Base-by-base conservation (phyloP, 2,329 filamentous ascomycete species). In the Microsporum audouinii region DNA sequence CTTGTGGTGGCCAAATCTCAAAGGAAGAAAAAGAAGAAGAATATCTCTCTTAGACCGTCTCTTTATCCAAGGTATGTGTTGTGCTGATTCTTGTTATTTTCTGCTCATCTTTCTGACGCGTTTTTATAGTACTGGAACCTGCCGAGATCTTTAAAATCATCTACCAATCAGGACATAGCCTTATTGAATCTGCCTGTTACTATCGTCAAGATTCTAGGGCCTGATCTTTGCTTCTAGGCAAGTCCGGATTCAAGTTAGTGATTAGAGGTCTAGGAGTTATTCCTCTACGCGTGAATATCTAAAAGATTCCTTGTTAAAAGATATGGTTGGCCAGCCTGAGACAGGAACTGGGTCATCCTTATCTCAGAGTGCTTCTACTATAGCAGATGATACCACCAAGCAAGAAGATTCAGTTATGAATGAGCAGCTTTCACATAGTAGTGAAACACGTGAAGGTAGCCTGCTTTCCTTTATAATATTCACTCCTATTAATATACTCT, bases 271-370 rank as follows among this genome's bases (percentile, higher is more conserved):
- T 6, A 17, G 17, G 49, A 34, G 29, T 34, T 55, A 31, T 29
- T 34, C 49, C 23, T 7, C 14, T 36, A 14, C 49, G 5, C n/a
- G 29, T 55, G 49, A 55, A 55, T 17, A 55, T 55, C 34, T 57
- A 27, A 17, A 12, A 5, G 17, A 23, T 23, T 23, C 17, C 17
- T 23, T 23, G n/a, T 23, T 45, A 36, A 36, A 49, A 57, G 55
- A 57, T 41, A 63, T 61, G 55, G 59, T 63, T 53, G 55, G 58
- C 29, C 45, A 61, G 49, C 58, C 38, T 31, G 59, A 63, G 55
- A 41, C 38, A 5, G 14, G 5, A 31, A 14, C 53, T 53, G 58
- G 39, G 27, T 34, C 60, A 41, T 57, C 47, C 27, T 57, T 17
- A 31, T 49, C 41, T 39, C 33, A 23, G 23, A 57, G 6, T 34